Conservation (phyloP, 2,329 filamentous ascomycete genomes). For the Pseudovirgaria hyperparasitica region DNA sequence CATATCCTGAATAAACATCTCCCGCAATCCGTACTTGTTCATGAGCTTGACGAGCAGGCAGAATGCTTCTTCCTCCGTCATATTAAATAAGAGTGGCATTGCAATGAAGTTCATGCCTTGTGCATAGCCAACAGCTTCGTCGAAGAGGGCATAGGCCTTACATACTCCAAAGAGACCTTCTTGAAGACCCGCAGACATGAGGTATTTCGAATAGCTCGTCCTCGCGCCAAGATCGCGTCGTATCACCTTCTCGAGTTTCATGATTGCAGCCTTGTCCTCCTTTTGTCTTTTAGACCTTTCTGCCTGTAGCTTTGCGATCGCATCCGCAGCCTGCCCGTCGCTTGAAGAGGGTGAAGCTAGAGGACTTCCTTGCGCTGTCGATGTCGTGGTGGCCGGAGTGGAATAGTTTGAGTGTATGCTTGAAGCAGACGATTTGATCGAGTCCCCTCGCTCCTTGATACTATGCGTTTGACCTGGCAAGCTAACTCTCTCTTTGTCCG, state of each 20-base stretch:
- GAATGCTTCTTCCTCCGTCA: constrained; percentile 96
- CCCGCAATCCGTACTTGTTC: constrained; percentile 89
- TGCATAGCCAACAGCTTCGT: constrained; percentile 88
- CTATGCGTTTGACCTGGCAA: constrained; percentile 26
- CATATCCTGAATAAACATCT: constrained; percentile 94
- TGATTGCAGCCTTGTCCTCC: constrained; percentile 58
- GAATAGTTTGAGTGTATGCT: constrained; percentile 73
- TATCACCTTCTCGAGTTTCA: constrained; percentile 84
- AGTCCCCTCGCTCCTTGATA: constrained; percentile 50
- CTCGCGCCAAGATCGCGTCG: constrained; percentile 80
- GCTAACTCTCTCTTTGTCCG: constrained; percentile 52
- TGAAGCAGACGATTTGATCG: constrained; percentile 64
- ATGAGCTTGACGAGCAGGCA: constrained; percentile 85
- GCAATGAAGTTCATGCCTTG: constrained; percentile 98
- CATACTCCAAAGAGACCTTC: constrained; percentile 91
- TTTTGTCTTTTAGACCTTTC: constrained; percentile 69
- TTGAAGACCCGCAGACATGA: constrained; percentile 79
- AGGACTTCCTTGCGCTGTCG: constrained; percentile 19
- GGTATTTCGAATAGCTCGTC: constrained; percentile 94
- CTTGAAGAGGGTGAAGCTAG: constrained; percentile 41
- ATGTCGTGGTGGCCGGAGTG: constrained; percentile 42
- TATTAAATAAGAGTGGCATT: constrained; percentile 94
- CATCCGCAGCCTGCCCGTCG: constrained; percentile 46
- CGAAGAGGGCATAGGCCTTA: constrained; percentile 93
- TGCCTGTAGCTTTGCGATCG: constrained; percentile 48